These are phyloP conservation scores for Pyricularia sp. DNA, from an alignment of 2,329 filamentous ascomycete genomes.

Conservation along the genomic window DNA sequence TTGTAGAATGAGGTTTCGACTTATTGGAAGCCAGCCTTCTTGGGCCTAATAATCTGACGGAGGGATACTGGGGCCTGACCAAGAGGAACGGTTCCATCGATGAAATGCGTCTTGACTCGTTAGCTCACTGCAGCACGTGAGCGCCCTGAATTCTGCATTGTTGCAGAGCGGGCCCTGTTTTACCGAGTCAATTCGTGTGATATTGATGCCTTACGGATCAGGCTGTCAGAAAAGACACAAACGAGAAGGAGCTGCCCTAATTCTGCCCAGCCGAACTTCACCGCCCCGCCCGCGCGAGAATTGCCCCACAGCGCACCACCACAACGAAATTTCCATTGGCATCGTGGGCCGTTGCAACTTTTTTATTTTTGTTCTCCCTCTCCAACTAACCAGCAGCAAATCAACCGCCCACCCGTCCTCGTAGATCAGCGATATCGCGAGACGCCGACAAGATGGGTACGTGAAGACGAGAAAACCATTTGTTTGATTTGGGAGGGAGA, in stretches of 20 bases:
- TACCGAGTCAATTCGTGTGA: not conserved
- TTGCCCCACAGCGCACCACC: not conserved
- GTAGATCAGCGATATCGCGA: conserved; percentile 20
- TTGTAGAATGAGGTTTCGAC: not conserved
- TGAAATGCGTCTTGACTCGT: not conserved
- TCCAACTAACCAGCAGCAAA: conserved; percentile 26
- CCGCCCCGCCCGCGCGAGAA: conserved; percentile 24
- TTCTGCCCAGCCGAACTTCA: conserved; percentile 26
- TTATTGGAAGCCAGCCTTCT: not conserved
- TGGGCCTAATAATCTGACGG: not conserved
- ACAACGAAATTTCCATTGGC: not conserved
- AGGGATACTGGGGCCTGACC: not conserved
- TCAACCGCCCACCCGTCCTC: conserved; percentile 12
- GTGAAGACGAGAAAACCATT: conserved; percentile 22
- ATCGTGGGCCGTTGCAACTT: conserved; percentile 8
- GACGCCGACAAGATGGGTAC: conserved; percentile 52
- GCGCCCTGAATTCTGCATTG: no score
- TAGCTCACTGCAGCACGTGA: not conserved
- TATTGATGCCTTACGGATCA: not conserved
- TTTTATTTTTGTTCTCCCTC: conserved; percentile 9
- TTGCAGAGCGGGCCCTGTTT: not conserved
- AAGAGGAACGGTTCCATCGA: not conserved
- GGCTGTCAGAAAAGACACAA: not conserved
- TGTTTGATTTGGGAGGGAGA: conserved; percentile 11
- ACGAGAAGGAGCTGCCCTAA: conserved; percentile 27